Evolutionary conservation across 179 eudicot genomes (phyloP).

Genomic region (Vitellaria paradoxa): DNA sequence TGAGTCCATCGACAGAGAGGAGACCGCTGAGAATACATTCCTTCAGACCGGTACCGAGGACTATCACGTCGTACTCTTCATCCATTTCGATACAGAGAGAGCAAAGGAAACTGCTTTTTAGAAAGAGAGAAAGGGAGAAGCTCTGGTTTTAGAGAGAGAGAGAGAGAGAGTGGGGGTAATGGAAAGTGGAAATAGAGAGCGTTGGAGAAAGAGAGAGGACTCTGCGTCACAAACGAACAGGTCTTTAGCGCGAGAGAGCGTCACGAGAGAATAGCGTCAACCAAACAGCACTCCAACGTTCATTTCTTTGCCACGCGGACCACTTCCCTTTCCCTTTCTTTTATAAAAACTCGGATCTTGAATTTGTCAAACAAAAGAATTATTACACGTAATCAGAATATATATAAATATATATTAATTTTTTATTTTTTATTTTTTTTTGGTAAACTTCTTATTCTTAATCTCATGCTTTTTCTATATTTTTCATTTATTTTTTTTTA

Average conservation of each 20-base stretch:
- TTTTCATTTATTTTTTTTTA: too few species aligned
- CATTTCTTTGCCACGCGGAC: background rate
- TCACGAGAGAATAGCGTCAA: background rate
- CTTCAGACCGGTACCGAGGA: constrained; percentile 75
- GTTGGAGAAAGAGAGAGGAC: background rate
- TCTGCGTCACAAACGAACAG: background rate
- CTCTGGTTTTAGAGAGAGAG: background rate
- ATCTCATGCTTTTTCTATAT: too few species aligned
- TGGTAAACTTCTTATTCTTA: too few species aligned
- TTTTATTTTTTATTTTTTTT: too few species aligned
- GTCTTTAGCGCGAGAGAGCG: constrained; percentile 7
- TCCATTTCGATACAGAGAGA: constrained; percentile 34
- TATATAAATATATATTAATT: too few species aligned
- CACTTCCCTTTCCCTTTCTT: too few species aligned
- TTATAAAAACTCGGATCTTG: too few species aligned
- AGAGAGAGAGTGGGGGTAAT: background rate
- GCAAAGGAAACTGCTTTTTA: background rate
- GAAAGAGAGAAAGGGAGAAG: background rate
- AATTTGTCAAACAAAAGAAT: too few species aligned
- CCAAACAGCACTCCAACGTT: background rate
- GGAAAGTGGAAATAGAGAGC: background rate
- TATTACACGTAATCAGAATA: too few species aligned
- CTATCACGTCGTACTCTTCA: constrained; percentile 81
- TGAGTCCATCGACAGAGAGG: constrained; percentile 77
- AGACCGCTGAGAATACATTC: constrained; percentile 86